phyloP scores from a whole-genome alignment of 202 grass and related monocot species.

The Thinopyrum obtusiflorum region DNA sequence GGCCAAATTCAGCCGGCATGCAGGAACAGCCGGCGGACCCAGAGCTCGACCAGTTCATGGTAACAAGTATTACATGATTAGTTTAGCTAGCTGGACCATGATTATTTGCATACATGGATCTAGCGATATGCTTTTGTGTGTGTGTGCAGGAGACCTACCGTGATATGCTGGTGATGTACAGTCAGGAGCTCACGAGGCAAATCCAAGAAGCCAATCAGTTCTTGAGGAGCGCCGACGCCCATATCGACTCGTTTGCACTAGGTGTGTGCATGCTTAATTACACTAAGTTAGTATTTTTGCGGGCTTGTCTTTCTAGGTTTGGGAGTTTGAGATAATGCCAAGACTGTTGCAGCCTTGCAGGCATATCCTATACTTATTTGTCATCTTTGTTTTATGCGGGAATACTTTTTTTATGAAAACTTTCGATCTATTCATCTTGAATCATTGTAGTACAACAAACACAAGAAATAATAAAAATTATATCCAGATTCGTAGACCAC shows the following conservation, averaged over 20 bases:
- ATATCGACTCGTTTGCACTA: conserved; percentile 42
- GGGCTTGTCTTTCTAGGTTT: neutral
- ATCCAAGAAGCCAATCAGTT: conserved; percentile 59
- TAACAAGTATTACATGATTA: neutral
- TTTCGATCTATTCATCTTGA: too few species aligned
- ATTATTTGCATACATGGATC: neutral
- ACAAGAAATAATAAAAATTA: too few species aligned
- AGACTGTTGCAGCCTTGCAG: neutral
- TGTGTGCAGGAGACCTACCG: conserved; percentile 45
- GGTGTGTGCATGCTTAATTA: conserved; percentile 20
- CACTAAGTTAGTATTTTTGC: neutral
- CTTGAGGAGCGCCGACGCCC: conserved; percentile 52
- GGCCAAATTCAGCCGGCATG: conserved; percentile 17
- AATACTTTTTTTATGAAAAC: too few species aligned
- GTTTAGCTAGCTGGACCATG: neutral
- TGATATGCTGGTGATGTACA: conserved; percentile 50
- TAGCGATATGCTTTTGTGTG: neutral
- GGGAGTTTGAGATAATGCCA: neutral
- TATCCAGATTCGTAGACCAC: too few species aligned
- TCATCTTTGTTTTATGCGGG: neutral
- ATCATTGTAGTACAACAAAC: too few species aligned
- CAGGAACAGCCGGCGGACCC: conserved; percentile 39
- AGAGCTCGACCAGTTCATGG: conserved; percentile 85
- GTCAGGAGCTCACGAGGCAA: conserved; percentile 50
- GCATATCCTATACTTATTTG: neutral